These are phyloP conservation scores for Boeremia exigua DNA, from an alignment of 2,329 filamentous ascomycete species.

Conservation along the genomic window DNA sequence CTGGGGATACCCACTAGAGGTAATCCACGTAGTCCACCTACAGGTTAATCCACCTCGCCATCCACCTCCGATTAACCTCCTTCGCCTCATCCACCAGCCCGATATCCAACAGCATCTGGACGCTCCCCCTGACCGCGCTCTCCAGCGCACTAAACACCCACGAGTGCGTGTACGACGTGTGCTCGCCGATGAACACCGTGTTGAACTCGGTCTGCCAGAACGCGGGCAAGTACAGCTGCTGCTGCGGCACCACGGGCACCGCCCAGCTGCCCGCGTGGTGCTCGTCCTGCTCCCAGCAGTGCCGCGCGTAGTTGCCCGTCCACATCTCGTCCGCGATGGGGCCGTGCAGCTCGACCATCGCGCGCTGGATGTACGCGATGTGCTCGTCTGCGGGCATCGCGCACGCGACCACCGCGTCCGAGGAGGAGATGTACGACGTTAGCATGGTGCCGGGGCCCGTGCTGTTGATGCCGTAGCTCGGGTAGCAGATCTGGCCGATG, in stretches of 20 bases:
- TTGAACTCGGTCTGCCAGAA: constrained; percentile 71
- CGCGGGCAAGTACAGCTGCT: constrained; percentile 70
- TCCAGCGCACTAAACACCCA: constrained; percentile 71
- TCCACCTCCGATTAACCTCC: constrained; percentile 66
- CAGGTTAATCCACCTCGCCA: constrained; percentile 66
- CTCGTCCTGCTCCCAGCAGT: constrained; percentile 68
- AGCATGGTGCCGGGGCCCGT: constrained; percentile 65
- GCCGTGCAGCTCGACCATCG: constrained; percentile 69
- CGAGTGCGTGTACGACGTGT: constrained; percentile 71
- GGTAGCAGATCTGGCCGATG: constrained; percentile 67
- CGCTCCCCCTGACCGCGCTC: constrained; percentile 65
- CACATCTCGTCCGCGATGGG: constrained; percentile 62
- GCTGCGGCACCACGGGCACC: constrained; percentile 64
- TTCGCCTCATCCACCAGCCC: constrained; percentile 72
- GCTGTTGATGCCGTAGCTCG: constrained; percentile 66
- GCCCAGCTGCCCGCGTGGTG: constrained; percentile 67
- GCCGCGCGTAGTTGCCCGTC: constrained; percentile 67
- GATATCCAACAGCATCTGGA: constrained; percentile 66
- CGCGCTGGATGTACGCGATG: constrained; percentile 65
- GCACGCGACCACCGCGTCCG: constrained; percentile 50
- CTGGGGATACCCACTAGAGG: too few relatives aligned
- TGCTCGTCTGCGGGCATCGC: constrained; percentile 63
- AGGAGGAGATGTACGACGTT: constrained; percentile 59
- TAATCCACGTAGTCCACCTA: not conserved
- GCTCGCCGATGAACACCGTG: constrained; percentile 68